Base-by-base conservation (phyloP, 345 rosid genomes). In the Moricandia moricandioides region DNA sequence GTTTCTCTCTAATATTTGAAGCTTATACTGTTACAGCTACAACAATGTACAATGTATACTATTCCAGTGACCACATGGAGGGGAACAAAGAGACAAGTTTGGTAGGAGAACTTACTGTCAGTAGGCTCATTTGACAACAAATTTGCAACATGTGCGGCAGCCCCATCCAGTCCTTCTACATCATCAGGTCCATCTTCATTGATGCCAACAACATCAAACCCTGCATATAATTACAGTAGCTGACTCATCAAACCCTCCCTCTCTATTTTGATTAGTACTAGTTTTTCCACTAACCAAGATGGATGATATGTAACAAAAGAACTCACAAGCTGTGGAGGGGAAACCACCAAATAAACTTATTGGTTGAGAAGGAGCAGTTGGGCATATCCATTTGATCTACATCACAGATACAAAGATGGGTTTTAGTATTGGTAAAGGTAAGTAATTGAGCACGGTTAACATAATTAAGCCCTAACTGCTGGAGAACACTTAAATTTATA, bases 371-470 rank as follows among this genome's bases (percentile, higher is more conserved):
- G 99, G 98, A 75, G 99, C 93, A 79, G 99, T 95, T 8, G 99
- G 99, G 83, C 99, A 95, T 75, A 95, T 90, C 99, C 99, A 92
- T 82, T 95, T 95, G 74, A 95, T 92, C 98, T 95, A 86, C 52
- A 83, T 55, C 70, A 55, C 30, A 65, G 30, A 34, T 14, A 67
- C 11, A 69, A 56, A 54, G 17, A 40, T 74, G 14, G 39, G 12
- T 74, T 35, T 35, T 16, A 56, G 62, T 14, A 64, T 9, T 57
- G 21, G 30, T 67, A 9, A 18, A 78, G 47, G 30, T 59, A 47
- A 78, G 30, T 39, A 61, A 29, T 6, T 52, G 29, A 12, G 63
- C 27, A 58, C 34, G 0, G 6, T 47, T 57, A 30, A 66, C 7
- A 35, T 57, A 11, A 10, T 52, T 2, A 67, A 66, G 45, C 43